Evolutionary conservation across 1,284 basidiomycete genomes (phyloP).

Genomic region (Ganoderma multipileum): DNA sequence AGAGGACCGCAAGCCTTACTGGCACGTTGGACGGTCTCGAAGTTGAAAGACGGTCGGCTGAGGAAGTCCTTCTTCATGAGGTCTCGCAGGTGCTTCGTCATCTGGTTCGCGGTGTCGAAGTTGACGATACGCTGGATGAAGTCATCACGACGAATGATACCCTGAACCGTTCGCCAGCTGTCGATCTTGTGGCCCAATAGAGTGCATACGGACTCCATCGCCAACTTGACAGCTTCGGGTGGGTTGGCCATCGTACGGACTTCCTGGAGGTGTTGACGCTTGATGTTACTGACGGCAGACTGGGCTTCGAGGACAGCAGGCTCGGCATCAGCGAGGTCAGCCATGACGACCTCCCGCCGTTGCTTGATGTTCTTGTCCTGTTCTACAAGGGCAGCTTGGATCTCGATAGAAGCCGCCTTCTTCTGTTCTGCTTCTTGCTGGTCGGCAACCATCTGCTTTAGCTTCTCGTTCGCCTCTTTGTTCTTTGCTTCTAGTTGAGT

Average conservation of each 20-base stretch:
- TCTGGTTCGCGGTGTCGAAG: slow-evolving; percentile 92
- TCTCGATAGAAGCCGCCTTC: slow-evolving; percentile 95
- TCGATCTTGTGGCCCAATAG: slow-evolving; percentile 98
- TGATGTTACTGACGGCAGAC: slow-evolving; percentile 96
- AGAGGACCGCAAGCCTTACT: slow-evolving; percentile 98
- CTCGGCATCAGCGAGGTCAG: slow-evolving; percentile 96
- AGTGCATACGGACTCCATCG: slow-evolving; percentile 99
- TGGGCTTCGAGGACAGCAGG: slow-evolving; percentile 97
- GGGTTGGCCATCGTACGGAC: slow-evolving; percentile 99
- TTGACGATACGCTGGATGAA: slow-evolving; percentile 98
- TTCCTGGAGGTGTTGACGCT: slow-evolving; percentile 96
- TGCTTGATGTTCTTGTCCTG: slow-evolving; percentile 93
- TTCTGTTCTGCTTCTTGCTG: slow-evolving; percentile 99
- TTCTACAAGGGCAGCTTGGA: slow-evolving; percentile 91
- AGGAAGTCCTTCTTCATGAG: slow-evolving; percentile 95
- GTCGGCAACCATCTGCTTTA: slow-evolving; percentile 97
- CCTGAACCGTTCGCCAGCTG: slow-evolving; percentile 96
- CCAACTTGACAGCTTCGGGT: slow-evolving; percentile 95
- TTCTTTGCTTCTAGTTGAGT: slow-evolving; percentile 94
- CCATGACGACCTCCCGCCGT: slow-evolving; percentile 89
- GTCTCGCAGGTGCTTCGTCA: slow-evolving; percentile 92
- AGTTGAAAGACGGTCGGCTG: slow-evolving; percentile 91
- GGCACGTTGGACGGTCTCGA: slow-evolving; percentile 94
- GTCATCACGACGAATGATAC: slow-evolving; percentile 96
- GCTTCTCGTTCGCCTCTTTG: slow-evolving; percentile 94